Percentiles rank a stretch among this genome's conserved stretches.
These are phyloP conservation scores for Crotalaria pallida DNA, from an alignment of 306 rosid species.

Conservation along the genomic window DNA sequence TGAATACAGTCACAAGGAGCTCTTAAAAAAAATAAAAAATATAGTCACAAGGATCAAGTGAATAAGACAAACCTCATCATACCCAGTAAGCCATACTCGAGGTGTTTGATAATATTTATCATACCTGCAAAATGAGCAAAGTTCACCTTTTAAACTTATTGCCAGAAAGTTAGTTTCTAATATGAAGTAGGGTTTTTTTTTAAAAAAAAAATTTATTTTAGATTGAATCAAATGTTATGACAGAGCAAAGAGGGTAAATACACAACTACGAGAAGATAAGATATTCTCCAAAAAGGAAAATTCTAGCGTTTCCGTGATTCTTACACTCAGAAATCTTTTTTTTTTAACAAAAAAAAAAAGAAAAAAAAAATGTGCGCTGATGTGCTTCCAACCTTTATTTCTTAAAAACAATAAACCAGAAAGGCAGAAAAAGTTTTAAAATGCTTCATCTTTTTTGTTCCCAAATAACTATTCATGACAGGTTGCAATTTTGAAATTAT, in stretches of 20 bases:
- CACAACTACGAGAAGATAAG: slow-evolving; percentile 5
- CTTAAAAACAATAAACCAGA: neutral
- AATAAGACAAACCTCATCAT: slow-evolving; percentile 70
- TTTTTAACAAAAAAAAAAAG: too few relatives aligned
- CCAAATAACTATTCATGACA: neutral
- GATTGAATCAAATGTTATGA: neutral
- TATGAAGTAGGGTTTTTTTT: neutral
- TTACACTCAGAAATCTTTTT: neutral
- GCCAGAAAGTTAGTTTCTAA: slow-evolving; percentile 5
- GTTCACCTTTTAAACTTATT: neutral
- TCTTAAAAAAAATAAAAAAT: too few relatives aligned
- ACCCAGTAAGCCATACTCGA: slow-evolving; percentile 97
- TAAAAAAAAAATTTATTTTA: neutral
- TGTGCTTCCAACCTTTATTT: neutral
- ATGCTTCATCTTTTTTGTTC: neutral
- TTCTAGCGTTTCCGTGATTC: neutral
- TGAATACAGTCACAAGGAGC: neutral
- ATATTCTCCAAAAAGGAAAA: neutral
- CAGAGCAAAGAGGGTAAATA: neutral
- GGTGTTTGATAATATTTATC: slow-evolving; percentile 98
- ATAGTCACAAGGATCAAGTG: slow-evolving; percentile 4
- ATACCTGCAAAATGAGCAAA: slow-evolving; percentile 51
- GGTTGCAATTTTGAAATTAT: neutral
- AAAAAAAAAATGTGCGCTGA: neutral
- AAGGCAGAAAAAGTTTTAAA: neutral